Base-by-base conservation (phyloP, 2,329 filamentous ascomycete genomes). In the Colletotrichum chrysophilum region DNA sequence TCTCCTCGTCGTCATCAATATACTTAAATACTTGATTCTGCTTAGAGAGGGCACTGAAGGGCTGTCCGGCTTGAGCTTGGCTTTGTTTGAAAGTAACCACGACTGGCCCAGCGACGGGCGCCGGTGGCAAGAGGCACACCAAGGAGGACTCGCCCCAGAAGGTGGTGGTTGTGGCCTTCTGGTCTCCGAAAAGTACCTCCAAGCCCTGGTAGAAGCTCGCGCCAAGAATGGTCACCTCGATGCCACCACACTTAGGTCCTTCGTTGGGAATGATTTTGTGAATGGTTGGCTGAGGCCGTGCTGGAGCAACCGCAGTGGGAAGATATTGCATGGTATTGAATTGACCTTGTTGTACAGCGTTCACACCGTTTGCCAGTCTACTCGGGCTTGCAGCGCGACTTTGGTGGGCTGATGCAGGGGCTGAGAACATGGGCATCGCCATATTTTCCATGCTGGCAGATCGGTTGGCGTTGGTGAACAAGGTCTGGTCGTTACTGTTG, bases 211-310 rank as follows among this genome's bases (percentile, higher is more conserved):
- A 93, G 82, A 98, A 98, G 16, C 93, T 92, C 78, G 93, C 94
- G 21, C 96, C 96, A 10, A 98, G 88, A 71, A 97, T 91, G 0
- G 95, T 96, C 4, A 98, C 95, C 83, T 98, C 96, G 68, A 95
- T 96, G 56, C 96, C 96, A 75, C 96, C 96, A 43, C 91, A 92
- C 74, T 93, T 94, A 8, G 96, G 94, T 0, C 96, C 96, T 83
- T 97, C 94, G 34, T 90, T 90, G 1, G 96, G 96, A 43, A 97
- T 95, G 76, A 98, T 89, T 82, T 96, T 96, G 82, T 95, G 93
- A 26, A 97, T 96, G 21, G 93, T 91, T 4, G 90, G 87, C 13
- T 85, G 82, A 1, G 79, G 71, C 34, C 89, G 86, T n/a, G 89
- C 86, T 58, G 88, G 87, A 65, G 87, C 87, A 71, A 89, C 85